Evolutionary conservation across 2,329 filamentous ascomycete genomes (phyloP).

Genomic region (Paraphaeosphaeria sporulosa): DNA sequence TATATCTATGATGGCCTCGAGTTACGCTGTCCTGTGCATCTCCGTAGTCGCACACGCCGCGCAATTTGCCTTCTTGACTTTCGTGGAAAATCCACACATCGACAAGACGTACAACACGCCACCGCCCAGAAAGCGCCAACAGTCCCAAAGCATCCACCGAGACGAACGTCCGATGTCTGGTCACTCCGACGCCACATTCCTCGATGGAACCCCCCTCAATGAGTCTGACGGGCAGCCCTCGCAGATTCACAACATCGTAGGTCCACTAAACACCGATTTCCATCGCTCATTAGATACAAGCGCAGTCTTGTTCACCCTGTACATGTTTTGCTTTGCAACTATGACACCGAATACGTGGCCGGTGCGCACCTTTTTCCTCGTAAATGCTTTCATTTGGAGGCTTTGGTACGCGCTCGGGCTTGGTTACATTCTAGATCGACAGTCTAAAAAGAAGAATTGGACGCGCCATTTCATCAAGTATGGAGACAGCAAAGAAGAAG

Average conservation of each 20-base stretch:
- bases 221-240: slow-evolving; percentile 63
- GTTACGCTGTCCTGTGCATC: slow-evolving; percentile 96
- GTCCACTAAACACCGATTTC: slow-evolving; percentile 83
- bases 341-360: slow-evolving; percentile 78
- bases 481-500: slow-evolving; percentile 87
- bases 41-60: slow-evolving; percentile 93
- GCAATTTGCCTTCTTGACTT: slow-evolving; percentile 89
- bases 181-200: slow-evolving; percentile 49
- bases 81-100: slow-evolving; percentile 97
- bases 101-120: slow-evolving; percentile 97
- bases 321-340: slow-evolving; percentile 76
- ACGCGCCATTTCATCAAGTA: slow-evolving; percentile 98
- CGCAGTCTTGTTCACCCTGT: slow-evolving; percentile 76
- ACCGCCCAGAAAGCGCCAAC: slow-evolving; percentile 68
- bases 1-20: slow-evolving; percentile 97
- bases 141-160: slow-evolving; percentile 48
- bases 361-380: slow-evolving; percentile 80
- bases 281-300: slow-evolving; percentile 87
- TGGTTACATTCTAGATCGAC: slow-evolving; percentile 81
- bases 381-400: slow-evolving; percentile 83
- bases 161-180: slow-evolving; percentile 47
- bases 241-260: slow-evolving; percentile 83
- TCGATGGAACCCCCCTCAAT: slow-evolving; percentile 47
- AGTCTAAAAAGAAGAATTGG: slow-evolving; percentile 93
- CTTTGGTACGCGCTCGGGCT: slow-evolving; percentile 92